Evolutionary conservation across 2,329 filamentous ascomycete species (phyloP).

Genomic region (Fusarium sp.): DNA sequence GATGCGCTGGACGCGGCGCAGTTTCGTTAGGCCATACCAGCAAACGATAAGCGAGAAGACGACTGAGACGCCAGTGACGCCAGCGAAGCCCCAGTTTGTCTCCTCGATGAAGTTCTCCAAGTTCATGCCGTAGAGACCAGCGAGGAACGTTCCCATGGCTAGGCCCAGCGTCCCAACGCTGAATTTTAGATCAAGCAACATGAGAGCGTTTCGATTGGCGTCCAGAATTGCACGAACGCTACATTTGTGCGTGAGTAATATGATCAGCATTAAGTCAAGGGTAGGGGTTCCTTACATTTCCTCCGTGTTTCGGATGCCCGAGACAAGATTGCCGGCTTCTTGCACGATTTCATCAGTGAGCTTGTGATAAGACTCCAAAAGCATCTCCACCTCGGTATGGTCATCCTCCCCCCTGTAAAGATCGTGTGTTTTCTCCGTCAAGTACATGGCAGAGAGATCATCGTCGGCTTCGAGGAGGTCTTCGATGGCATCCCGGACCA

Average conservation of each 20-base stretch:
- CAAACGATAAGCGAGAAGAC: constrained; percentile 80
- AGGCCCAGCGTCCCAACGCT: constrained; percentile 95
- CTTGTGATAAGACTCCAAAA: constrained; percentile 97
- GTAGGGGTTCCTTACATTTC: constrained; percentile 77
- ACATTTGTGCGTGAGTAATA: constrained; percentile 40
- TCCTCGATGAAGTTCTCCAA: constrained; percentile 99
- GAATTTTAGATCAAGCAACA: constrained; percentile 96
- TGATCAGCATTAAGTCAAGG: neutral
- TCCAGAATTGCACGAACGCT: constrained; percentile 97
- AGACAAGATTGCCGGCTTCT: constrained; percentile 90
- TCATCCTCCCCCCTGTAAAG: constrained; percentile 80
- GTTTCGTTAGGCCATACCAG: constrained; percentile 82
- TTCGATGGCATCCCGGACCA: constrained; percentile 94
- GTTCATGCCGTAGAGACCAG: constrained; percentile 99
- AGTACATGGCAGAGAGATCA: constrained; percentile 92
- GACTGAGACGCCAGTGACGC: constrained; percentile 76
- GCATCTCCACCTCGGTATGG: constrained; percentile 96
- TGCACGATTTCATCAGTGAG: constrained; percentile 98
- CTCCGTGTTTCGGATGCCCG: constrained; percentile 95
- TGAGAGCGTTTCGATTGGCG: constrained; percentile 96
- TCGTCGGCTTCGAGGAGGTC: constrained; percentile 96
- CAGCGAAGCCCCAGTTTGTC: constrained; percentile 83
- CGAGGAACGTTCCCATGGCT: constrained; percentile 92
- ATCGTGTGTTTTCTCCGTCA: constrained; percentile 86
- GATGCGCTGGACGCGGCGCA: constrained; percentile 86